Evolutionary conservation across 2,329 filamentous ascomycete genomes (phyloP), one percentile per base, ranked within the genome.

Genomic region (Lachnellula hyalina): DNA sequence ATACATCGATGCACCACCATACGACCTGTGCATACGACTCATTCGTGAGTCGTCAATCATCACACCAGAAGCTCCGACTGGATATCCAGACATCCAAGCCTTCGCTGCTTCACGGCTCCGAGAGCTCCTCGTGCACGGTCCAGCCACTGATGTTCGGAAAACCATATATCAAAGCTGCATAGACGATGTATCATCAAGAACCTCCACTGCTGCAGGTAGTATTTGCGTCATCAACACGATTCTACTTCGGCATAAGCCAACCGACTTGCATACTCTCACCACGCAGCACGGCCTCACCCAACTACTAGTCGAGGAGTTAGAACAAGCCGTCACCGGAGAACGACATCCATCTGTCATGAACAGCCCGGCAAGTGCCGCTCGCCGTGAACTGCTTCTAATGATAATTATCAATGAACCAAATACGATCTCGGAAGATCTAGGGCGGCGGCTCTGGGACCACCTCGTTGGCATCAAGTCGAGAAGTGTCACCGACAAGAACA

Each of bases 41-140:
- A 77, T 94, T 42, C 83, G 87, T 57, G 86, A 92, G 63, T 85
- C 87, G 3, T 86, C 85, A 0, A 76, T 82, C 12, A 77, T 76
- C 32, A 74, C 73, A 19, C 70, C 76, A 8, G 77, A 80, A 14
- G 76, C 77, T 4, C 77, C 80, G 8, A 77, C 84, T 49, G 78
- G 82, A 8, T 77, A 82, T 62, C 76, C 79, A 2, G 80, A 85
- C 15, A 74, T 92, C 15, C 84, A 90, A 60, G 71, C 74, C 4
- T 84, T 86, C 61, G 86, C 85, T 6, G 77, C 77, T 47, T 72
- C 77, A 6, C 84, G 85, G 61, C 75, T 94, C 21, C 77, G 74
- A 45, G 75, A 78, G 8, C 72, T 92, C n/a, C 72, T 89, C 25
- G 67, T 65, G n/a, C 70, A 74, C 32, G 83, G 85, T 0, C 76